Evolutionary conservation across 2,329 filamentous ascomycete genomes (phyloP), one percentile per base, ranked within the genome.

Genomic region (Exserohilum rostratum): DNA sequence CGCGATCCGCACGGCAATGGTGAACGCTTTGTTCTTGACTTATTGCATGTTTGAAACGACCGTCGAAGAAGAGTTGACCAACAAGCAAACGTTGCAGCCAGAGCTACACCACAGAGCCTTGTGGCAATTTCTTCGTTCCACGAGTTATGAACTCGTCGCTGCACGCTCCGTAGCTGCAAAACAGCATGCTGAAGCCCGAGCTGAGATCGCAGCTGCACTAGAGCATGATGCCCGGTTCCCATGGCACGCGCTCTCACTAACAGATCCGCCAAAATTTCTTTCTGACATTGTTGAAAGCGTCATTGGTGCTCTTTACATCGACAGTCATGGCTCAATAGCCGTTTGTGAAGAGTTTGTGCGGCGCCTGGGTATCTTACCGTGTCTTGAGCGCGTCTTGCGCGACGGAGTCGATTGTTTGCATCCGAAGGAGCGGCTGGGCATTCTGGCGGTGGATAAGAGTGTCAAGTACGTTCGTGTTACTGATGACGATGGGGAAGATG

Each of bases 281-380:
- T 67, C 64, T 11, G 64, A 68, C 71, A 77, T 97, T 6, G 80
- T 97, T 9, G 93, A 98, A 77, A 85, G 85, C 29, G 71, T 96
- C 0, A 74, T 98, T 0, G 93, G 90, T 0, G 93, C 92, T 0
- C 82, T 97, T 0, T 97, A 90, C 80, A 79, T 96, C 17, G 95
- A 98, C 71, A 90, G 61, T 4, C 56, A 47, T 6, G 64, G 63
- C 17, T 58, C 55, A 43, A 55, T 66, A 9, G 18, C 49, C 7
- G 50, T 70, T 0, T 96, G 91, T 65, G 78, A 82, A 45, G 67
- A 48, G 0, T 80, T 97, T 33, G 71, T 91, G 0, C 80, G 84
- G 39, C 76, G 78, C 0, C 76, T 91, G 3, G 91, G 91, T 0
- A 79, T 97, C 4, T 60, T 92, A 34, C 70, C 76, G 0, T 85